phyloP scores from a whole-genome alignment of 108 stramenopile genomes.

The Discostella pseudostelligera region DNA sequence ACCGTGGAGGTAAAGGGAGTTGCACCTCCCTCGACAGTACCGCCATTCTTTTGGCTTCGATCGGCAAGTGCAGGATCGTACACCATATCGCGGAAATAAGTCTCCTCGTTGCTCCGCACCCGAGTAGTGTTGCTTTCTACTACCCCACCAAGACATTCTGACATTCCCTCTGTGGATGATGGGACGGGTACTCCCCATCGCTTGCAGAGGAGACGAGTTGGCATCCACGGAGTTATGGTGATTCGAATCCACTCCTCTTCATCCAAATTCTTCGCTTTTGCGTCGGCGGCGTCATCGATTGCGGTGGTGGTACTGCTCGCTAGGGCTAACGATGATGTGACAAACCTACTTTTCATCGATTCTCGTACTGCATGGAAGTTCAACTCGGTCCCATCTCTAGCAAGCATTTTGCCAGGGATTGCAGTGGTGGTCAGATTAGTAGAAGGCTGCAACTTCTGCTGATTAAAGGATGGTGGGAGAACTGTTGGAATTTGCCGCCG shows the following conservation, averaged over 20 bases:
- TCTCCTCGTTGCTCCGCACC: slow-evolving; percentile 23
- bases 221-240: slow-evolving; percentile 24
- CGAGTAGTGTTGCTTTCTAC: not conserved
- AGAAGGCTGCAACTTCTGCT: not conserved
- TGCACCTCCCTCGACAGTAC: too few species aligned
- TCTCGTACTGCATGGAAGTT: slow-evolving; percentile 46
- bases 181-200: slow-evolving; percentile 44
- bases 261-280: slow-evolving; percentile 1
- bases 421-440: too few species aligned
- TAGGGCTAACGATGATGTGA: slow-evolving; percentile 16
- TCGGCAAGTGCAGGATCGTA: slow-evolving; percentile 20
- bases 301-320: not conserved
- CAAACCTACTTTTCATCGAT: slow-evolving; percentile 51
- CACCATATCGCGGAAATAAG: slow-evolving; percentile 32
- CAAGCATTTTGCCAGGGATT: slow-evolving; percentile 1
- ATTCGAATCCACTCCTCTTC: slow-evolving; percentile 32
- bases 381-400: slow-evolving; percentile 32
- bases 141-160: not conserved
- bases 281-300: not conserved
- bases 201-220: slow-evolving; percentile 45
- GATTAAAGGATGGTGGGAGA: slow-evolving; percentile 11
- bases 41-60: slow-evolving; percentile 2
- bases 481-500: slow-evolving; percentile 19
- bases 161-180: slow-evolving; percentile 16
- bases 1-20: too few species aligned